Evolutionary conservation across 108 stramenopile species (phyloP), one percentile per base, ranked within the genome.

Genomic region (Pseudonitzschia pungens): DNA sequence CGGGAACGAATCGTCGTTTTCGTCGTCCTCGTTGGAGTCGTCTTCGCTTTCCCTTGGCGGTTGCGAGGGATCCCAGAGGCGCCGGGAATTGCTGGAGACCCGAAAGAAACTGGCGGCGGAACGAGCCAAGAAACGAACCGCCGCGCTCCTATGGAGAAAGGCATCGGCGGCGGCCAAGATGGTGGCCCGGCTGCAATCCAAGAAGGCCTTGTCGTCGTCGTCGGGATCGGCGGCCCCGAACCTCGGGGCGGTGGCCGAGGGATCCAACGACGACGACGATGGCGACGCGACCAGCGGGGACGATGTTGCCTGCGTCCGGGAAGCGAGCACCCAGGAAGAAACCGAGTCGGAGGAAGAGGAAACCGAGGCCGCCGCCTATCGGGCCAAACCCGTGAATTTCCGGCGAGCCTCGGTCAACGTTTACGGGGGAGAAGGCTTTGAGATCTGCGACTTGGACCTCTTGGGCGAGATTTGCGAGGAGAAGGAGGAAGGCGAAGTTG

Each of bases 381-480:
- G 54, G 18, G 3, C 2, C 45, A 48, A 48, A 24, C 54, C n/a
- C 21, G 26, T 55, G 9, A 9, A 20, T 24, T 5, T 10, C 24
- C 54, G 54, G 2, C 9, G 24, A 55, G 83, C 78, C 2, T 76
- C 74, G 14, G 50, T 33, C 20, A 77, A 72, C 60, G 43, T 62
- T 9, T 67, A 82, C 40, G 18, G 54, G 9, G 82, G 82, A 42
- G 75, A 79, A 70, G 83, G 83, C 0, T 76, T 83, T 31, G 83
- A 83, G 66, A 65, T 83, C 53, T 45, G 59, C 6, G 63, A 21
- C 36, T 2, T 6, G 18, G 50, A 42, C 28, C 2, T 48, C 18
- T 12, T 48, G 7, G 45, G 14, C 14, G 45, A 48, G 14, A n/a
- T n/a, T n/a, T n/a, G n/a, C n/a, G n/a, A n/a, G n/a, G 11, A 43